Conservation (phyloP, 2,329 filamentous ascomycete genomes). For the Setomelanomma holmii region DNA sequence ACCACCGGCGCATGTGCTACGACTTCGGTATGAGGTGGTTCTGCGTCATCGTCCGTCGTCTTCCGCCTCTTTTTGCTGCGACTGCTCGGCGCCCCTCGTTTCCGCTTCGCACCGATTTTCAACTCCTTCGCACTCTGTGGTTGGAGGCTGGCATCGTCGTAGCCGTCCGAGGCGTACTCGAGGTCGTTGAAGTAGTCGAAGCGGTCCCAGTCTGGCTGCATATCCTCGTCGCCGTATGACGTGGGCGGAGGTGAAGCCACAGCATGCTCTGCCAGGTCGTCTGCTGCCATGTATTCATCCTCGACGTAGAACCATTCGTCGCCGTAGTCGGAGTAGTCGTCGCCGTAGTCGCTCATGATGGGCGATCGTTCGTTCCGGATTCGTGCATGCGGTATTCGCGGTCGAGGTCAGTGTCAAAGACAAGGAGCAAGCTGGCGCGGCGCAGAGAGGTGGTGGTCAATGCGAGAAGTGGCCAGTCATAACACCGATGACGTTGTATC, state of each 20-base stretch:
- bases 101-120: slow-evolving; percentile 40
- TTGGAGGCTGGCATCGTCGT: slow-evolving; percentile 51
- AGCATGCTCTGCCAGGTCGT: slow-evolving; percentile 58
- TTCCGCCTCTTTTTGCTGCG: slow-evolving; percentile 38
- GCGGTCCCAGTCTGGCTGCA: slow-evolving; percentile 52
- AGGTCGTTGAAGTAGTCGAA: slow-evolving; percentile 58
- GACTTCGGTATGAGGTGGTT: slow-evolving; percentile 10
- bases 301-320: slow-evolving; percentile 58
- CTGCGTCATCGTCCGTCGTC: slow-evolving; percentile 2
- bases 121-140: slow-evolving; percentile 24
- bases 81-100: slow-evolving; percentile 23
- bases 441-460: background rate
- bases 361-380: slow-evolving; percentile 6
- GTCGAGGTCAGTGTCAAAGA: slow-evolving; percentile 1
- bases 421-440: slow-evolving; percentile 2
- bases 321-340: slow-evolving; percentile 47
- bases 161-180: slow-evolving; percentile 57
- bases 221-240: slow-evolving; percentile 40
- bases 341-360: slow-evolving; percentile 53
- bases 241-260: slow-evolving; percentile 52
- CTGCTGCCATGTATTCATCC: slow-evolving; percentile 52
- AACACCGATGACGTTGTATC: background rate
- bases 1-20: slow-evolving; percentile 39
- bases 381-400: slow-evolving; percentile 8
- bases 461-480: slow-evolving; percentile 1